Percentiles rank a stretch among this genome's conserved stretches.
Conservation (phyloP, 345 rosid species). For the Rhodomyrtus tomentosa region DNA sequence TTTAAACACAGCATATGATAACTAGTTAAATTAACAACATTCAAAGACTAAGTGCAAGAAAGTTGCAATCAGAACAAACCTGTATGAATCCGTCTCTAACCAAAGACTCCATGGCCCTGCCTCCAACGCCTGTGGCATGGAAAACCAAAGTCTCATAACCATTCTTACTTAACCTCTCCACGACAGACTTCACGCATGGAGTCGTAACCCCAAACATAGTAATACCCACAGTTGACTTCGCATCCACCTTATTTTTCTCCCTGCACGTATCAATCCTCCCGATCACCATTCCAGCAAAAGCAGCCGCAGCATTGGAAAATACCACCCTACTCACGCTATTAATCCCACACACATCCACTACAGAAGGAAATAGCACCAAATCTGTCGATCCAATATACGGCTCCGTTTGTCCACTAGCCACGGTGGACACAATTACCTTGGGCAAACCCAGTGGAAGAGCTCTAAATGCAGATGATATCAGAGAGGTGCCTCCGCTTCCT, state of each 20-base stretch:
- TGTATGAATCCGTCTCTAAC: slow-evolving; percentile 71
- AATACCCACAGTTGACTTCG: slow-evolving; percentile 52
- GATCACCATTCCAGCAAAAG: slow-evolving; percentile 85
- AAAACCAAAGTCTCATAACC: slow-evolving; percentile 85
- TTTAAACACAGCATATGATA: background rate
- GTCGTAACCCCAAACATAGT: slow-evolving; percentile 99
- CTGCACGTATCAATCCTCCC: slow-evolving; percentile 29
- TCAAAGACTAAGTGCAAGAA: background rate
- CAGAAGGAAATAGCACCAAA: slow-evolving; percentile 66
- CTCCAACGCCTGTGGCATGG: slow-evolving; percentile 95
- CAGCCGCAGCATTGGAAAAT: slow-evolving; percentile 77
- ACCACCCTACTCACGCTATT: slow-evolving; percentile 77
- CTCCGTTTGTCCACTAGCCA: slow-evolving; percentile 77
- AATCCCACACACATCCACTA: slow-evolving; percentile 87
- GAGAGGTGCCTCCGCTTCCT: slow-evolving; percentile 88
- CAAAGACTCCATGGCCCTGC: slow-evolving; percentile 88
- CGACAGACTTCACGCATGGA: slow-evolving; percentile 61
- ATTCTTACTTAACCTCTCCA: slow-evolving; percentile 45
- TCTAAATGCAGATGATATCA: slow-evolving; percentile 58
- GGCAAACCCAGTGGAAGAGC: slow-evolving; percentile 72
- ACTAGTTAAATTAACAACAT: background rate
- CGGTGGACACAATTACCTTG: slow-evolving; percentile 80
- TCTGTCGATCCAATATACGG: slow-evolving; percentile 83
- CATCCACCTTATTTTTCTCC: background rate
- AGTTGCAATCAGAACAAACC: slow-evolving; percentile 24